Evolutionary conservation across 2,329 filamentous ascomycete species (phyloP).

Genomic region (Penicillium thymicola): DNA sequence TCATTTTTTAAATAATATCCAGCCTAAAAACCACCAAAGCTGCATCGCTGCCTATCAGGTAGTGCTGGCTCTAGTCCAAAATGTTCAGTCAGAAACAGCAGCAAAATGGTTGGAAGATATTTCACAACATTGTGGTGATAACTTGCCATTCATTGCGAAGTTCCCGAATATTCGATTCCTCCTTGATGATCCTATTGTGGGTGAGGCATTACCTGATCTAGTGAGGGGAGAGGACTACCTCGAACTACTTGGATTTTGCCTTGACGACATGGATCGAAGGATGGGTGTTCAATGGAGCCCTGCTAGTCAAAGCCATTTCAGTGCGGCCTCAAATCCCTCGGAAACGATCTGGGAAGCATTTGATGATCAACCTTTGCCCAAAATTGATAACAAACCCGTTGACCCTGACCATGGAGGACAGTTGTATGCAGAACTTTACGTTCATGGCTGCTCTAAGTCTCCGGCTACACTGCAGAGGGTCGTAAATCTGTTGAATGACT

Average conservation of each 20-base stretch:
- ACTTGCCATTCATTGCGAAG: constrained; percentile 25
- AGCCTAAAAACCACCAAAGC: background rate
- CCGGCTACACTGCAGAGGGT: constrained; percentile 24
- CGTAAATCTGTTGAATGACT: constrained; percentile 34
- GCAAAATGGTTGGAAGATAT: constrained; percentile 24
- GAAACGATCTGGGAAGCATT: constrained; percentile 16
- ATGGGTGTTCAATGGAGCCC: constrained; percentile 32
- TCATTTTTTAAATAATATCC: constrained; percentile 9
- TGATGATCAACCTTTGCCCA: constrained; percentile 21
- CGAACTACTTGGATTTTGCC: constrained; percentile 24
- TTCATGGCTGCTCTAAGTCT: constrained; percentile 33
- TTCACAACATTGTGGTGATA: constrained; percentile 19
- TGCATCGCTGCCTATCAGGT: constrained; percentile 25
- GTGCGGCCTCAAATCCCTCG: constrained; percentile 7
- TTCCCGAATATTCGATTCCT: constrained; percentile 20
- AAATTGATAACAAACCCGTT: constrained; percentile 24
- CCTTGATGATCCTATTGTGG: constrained; percentile 21
- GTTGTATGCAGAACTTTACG: constrained; percentile 27
- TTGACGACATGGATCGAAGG: constrained; percentile 29
- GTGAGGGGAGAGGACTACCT: constrained; percentile 21
- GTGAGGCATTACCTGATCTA: constrained; percentile 22
- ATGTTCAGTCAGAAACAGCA: constrained; percentile 23
- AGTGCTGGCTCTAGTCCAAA: constrained; percentile 24
- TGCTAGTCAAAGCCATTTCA: constrained; percentile 17
- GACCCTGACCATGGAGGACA: constrained; percentile 25